Percentiles rank a stretch among this genome's conserved stretches.
Evolutionary conservation across 2,329 filamentous ascomycete genomes (phyloP).

Genomic region (Myriosclerotinia curreyana): DNA sequence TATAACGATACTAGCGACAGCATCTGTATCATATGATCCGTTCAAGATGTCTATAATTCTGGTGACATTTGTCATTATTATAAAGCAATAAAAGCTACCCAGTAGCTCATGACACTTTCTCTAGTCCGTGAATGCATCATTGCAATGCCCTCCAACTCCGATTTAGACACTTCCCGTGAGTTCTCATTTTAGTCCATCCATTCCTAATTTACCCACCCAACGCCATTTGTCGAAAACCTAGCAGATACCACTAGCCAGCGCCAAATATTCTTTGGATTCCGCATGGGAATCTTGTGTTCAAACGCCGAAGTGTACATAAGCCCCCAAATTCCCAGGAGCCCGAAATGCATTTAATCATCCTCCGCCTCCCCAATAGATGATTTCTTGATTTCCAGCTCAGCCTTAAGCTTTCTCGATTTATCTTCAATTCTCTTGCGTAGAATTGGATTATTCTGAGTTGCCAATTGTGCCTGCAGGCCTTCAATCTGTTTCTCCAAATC

Average conservation of each 20-base stretch:
- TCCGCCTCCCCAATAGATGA: conserved; percentile 41
- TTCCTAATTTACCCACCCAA: background rate
- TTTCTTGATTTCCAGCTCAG: conserved; percentile 54
- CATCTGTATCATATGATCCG: conserved; percentile 16
- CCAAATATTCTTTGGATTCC: background rate
- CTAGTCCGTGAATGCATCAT: background rate
- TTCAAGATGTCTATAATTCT: conserved; percentile 1
- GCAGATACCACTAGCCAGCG: conserved; percentile 5
- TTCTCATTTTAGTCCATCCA: background rate
- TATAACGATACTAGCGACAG: conserved; percentile 8
- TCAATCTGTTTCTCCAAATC: conserved; percentile 52
- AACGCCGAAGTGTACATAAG: conserved; percentile 1
- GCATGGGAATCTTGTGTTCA: background rate
- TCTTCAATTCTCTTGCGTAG: conserved; percentile 49
- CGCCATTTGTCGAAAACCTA: background rate
- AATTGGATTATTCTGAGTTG: conserved; percentile 47
- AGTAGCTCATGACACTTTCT: background rate
- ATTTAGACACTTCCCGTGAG: background rate
- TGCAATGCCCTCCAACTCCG: background rate
- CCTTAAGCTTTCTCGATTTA: conserved; percentile 49
- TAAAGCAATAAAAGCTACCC: background rate
- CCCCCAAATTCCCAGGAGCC: no score
- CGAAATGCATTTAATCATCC: conserved; percentile 26
- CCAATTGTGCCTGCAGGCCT: conserved; percentile 43
- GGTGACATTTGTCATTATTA: background rate